phyloP scores from a whole-genome alignment of 805 yeast species.

The Candida stauntonica region DNA sequence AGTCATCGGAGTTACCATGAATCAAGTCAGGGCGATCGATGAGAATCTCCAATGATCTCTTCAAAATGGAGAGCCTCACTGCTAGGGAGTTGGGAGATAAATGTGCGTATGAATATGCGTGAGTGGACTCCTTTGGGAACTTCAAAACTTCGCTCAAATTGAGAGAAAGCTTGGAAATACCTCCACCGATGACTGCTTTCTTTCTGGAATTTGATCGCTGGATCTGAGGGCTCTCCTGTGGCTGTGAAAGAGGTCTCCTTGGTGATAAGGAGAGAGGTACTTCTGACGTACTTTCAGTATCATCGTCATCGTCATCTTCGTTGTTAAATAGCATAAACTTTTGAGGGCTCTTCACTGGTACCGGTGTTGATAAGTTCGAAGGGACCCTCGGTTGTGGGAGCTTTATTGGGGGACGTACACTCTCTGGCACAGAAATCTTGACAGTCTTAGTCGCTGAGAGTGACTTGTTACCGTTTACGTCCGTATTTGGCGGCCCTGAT shows the following conservation, averaged over 20 bases:
- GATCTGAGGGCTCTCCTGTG: slow-evolving; percentile 4
- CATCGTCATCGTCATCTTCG: slow-evolving; percentile 17
- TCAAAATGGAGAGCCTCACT: slow-evolving; percentile 66
- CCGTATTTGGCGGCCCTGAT: neutral
- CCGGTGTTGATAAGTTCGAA: slow-evolving; percentile 2
- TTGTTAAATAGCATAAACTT: slow-evolving; percentile 17
- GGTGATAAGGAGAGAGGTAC: neutral
- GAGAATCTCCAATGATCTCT: slow-evolving; percentile 70
- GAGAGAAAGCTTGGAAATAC: slow-evolving; percentile 28
- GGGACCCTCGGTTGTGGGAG: slow-evolving; percentile 5
- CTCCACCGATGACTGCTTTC: slow-evolving; percentile 16
- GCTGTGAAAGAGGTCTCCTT: slow-evolving; percentile 8
- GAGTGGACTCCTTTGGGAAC: slow-evolving; percentile 76
- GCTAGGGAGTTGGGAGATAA: slow-evolving; percentile 78
- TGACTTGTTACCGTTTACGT: neutral
- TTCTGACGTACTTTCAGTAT: neutral
- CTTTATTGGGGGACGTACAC: neutral
- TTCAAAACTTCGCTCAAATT: slow-evolving; percentile 44
- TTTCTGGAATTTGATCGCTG: slow-evolving; percentile 13
- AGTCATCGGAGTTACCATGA: slow-evolving; percentile 5
- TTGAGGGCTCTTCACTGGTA: slow-evolving; percentile 8
- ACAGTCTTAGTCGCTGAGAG: neutral
- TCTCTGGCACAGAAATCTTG: neutral
- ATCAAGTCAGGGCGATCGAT: slow-evolving; percentile 31
- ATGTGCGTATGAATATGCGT: slow-evolving; percentile 81